phyloP scores from a whole-genome alignment of 371 early-diverging fungal genomes.

The Rhizomucor pusillus region DNA sequence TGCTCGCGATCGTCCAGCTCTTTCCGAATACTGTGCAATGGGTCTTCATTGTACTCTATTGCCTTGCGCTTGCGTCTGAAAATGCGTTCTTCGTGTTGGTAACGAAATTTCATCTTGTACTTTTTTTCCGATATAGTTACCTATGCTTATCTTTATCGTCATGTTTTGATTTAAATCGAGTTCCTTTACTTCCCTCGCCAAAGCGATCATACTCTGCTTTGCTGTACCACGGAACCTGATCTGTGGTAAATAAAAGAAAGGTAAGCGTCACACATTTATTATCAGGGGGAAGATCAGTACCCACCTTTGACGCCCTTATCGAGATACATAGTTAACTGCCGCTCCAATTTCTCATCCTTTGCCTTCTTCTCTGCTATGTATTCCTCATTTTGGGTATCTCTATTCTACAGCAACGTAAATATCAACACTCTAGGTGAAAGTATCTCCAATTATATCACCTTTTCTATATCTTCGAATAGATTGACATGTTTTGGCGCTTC shows the following conservation, averaged over 20 bases:
- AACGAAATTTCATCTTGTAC: too few species aligned
- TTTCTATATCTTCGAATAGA: slow-evolving; percentile 53
- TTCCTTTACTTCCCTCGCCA: slow-evolving; percentile 9
- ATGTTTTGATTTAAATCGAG: not conserved
- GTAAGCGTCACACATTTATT: not conserved
- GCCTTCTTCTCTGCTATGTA: slow-evolving; percentile 55
- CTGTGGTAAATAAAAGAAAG: not conserved
- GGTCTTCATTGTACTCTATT: not conserved
- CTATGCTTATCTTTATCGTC: slow-evolving; percentile 2
- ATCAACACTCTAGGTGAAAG: not conserved
- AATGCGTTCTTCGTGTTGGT: too few species aligned
- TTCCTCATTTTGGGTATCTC: slow-evolving; percentile 47
- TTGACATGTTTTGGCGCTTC: slow-evolving; percentile 45
- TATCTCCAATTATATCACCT: slow-evolving; percentile 8
- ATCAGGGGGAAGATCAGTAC: not conserved
- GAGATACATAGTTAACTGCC: slow-evolving; percentile 66
- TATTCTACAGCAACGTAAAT: slow-evolving; percentile 1
- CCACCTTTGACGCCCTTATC: slow-evolving; percentile 47
- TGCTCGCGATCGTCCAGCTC: not conserved
- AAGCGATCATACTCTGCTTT: slow-evolving; percentile 22
- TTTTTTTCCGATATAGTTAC: slow-evolving; percentile 12
- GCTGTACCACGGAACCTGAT: slow-evolving; percentile 37
- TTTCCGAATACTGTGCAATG: not conserved
- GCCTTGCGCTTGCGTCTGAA: not conserved
- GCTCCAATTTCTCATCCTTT: slow-evolving; percentile 57